Conservation (phyloP, 805 yeast species). For the Saccharomyces paradoxus region DNA sequence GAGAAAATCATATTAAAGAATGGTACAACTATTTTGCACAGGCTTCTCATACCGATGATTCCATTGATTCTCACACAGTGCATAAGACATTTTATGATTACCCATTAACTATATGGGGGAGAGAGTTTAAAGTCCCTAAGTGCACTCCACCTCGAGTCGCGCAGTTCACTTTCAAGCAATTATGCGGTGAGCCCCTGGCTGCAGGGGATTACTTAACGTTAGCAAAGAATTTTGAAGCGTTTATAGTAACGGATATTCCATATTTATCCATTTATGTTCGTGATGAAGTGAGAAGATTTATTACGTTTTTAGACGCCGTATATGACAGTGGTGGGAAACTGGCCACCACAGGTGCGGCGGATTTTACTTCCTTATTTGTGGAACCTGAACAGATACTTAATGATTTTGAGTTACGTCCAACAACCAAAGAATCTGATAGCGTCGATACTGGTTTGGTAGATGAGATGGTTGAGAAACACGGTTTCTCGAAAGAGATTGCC, state of each 20-base stretch:
- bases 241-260: slow-evolving; percentile 91
- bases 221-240: slow-evolving; percentile 65
- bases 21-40: slow-evolving; percentile 82
- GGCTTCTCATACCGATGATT: slow-evolving; percentile 28
- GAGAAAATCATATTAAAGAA: slow-evolving; percentile 48
- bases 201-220: slow-evolving; percentile 91
- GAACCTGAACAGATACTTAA: slow-evolving; percentile 56
- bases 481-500: slow-evolving; percentile 65
- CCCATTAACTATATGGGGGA: slow-evolving; percentile 73
- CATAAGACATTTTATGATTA: slow-evolving; percentile 16
- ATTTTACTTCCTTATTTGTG: slow-evolving; percentile 76
- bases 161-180: slow-evolving; percentile 75
- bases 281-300: slow-evolving; percentile 83
- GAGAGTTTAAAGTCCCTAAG: slow-evolving; percentile 65
- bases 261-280: slow-evolving; percentile 67
- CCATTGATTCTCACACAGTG: slow-evolving; percentile 7
- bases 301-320: slow-evolving; percentile 91
- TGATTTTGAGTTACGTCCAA: slow-evolving; percentile 28
- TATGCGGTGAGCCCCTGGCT: slow-evolving; percentile 81
- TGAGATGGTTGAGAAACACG: slow-evolving; percentile 64
- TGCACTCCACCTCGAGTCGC: slow-evolving; percentile 78
- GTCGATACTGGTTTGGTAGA: slow-evolving; percentile 35
- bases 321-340: slow-evolving; percentile 84
- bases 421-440: slow-evolving; percentile 15
- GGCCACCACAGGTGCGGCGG: slow-evolving; percentile 83